Conservation (phyloP, 1,139 yeast genomes). For the Kluyveromyces marxianus region DNA sequence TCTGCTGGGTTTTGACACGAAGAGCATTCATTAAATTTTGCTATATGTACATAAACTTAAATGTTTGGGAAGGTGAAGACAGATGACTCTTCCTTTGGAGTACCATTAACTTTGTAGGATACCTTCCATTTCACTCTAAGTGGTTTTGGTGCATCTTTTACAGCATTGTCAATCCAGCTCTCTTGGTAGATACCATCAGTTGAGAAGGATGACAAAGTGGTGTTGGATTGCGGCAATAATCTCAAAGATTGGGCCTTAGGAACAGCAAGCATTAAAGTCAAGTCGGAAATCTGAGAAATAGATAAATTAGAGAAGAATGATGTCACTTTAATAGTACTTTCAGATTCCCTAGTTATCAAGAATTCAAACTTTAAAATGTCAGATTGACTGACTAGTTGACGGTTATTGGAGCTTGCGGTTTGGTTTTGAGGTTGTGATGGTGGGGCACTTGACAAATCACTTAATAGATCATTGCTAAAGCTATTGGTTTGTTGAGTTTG, state of each 20-base stretch:
- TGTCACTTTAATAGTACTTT: conserved; percentile 38
- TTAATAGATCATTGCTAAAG: conserved; percentile 9
- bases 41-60: conserved; percentile 6
- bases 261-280: conserved; percentile 74
- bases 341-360: conserved; percentile 34
- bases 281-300: conserved; percentile 41
- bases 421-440: conserved; percentile 5
- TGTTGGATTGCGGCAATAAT: conserved; percentile 65
- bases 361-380: conserved; percentile 47
- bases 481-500: conserved; percentile 8
- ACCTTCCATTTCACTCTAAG: conserved; percentile 81
- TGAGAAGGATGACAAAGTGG: conserved; percentile 43
- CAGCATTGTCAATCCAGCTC: conserved; percentile 43
- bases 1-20: too few relatives aligned
- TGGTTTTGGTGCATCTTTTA: conserved; percentile 29
- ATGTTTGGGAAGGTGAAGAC: conserved; percentile 37
- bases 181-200: conserved; percentile 42
- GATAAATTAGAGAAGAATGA: conserved; percentile 41
- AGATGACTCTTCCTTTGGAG: conserved; percentile 48
- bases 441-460: conserved; percentile 12
- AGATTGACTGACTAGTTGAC: conserved; percentile 38
- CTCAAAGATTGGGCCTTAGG: conserved; percentile 63
- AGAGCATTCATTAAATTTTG: too few relatives aligned
- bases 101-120: conserved; percentile 46
- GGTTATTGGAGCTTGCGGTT: conserved; percentile 7